Base-by-base conservation (phyloP, 495 filamentous ascomycete species). In the Aspergillus cristatus region DNA sequence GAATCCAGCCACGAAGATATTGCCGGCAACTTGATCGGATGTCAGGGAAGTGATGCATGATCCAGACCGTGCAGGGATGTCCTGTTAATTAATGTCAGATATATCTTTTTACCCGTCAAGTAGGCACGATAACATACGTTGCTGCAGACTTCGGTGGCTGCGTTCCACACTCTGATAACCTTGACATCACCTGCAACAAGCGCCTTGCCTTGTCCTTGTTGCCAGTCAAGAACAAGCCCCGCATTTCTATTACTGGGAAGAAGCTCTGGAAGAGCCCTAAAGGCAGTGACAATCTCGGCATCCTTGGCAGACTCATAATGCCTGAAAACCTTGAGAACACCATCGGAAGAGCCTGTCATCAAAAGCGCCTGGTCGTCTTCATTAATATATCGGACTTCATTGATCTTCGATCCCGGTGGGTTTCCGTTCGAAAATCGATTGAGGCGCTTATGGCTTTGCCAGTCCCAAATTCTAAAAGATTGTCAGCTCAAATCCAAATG, bases 221-320 rank as follows among this genome's bases (percentile, higher is more conserved):
- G 90, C 91, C 91, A 99, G 47, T 97, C 88, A 46, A 96, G 89
- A 14, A 96, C 88, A 55, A 97, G 78, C 2, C 90, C 90, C 0
- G 91, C 93, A 51, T 94, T 94, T 45, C 86, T 77, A 40, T 86
- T 91, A 57, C 83, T 90, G 5, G 88, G 85, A 14, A 96, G 81
- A 32, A 96, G 80, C 57, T 97, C 87, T 2, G 86, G 90, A 22
- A 97, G 61, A 2, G 91, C 91, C 24, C 91, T 78, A 78, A 93
- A 99, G 17, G 84, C 72, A 1, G 89, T 83, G 2, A 93, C 86
- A n/a, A 99, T 72, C 61, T 94, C 85, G 32, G 88, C 77, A 7
- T 75, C 69, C 39, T 70, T 71, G 15, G 76, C 63, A 20, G 72
- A 76, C 42, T 74, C 71, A 49, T 97, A 97, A 50, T 94, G 84